Evolutionary conservation across 495 filamentous ascomycete species (phyloP).

Genomic region (Usnea hakonensis): DNA sequence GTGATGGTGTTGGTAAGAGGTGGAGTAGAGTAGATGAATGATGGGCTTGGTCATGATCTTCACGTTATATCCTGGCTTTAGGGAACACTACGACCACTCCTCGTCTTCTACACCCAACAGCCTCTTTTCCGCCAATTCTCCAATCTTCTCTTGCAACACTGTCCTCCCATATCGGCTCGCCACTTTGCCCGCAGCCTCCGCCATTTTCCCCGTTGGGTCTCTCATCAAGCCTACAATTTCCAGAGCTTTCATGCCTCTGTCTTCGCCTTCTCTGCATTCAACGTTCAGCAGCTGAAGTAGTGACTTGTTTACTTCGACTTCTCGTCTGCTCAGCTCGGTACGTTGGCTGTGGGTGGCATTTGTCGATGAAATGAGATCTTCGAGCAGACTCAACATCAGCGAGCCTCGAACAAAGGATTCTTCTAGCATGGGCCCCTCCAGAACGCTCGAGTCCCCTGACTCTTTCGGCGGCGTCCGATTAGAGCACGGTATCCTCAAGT

Average conservation of each 20-base stretch:
- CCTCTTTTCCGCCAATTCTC: constrained; percentile 61
- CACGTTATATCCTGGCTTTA: not conserved
- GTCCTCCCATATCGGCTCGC: constrained; percentile 68
- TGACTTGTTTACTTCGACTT: constrained; percentile 77
- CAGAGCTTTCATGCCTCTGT: constrained; percentile 85
- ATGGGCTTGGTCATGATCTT: no score
- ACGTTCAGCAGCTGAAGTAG: constrained; percentile 81
- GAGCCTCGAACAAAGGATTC: constrained; percentile 72
- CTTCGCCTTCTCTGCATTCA: constrained; percentile 88
- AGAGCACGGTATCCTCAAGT: constrained; percentile 76
- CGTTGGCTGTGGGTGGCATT: constrained; percentile 57
- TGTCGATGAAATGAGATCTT: constrained; percentile 51
- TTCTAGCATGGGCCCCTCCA: constrained; percentile 50
- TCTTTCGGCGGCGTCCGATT: constrained; percentile 29
- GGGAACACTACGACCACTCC: constrained; percentile 2
- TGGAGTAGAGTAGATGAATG: not conserved
- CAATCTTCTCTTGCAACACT: constrained; percentile 79
- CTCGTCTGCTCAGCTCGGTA: constrained; percentile 57
- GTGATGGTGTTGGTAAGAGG: not conserved
- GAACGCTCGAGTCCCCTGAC: constrained; percentile 25
- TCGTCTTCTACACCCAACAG: constrained; percentile 40
- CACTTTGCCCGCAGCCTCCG: constrained; percentile 77
- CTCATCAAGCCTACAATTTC: constrained; percentile 74
- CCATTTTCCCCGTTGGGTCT: constrained; percentile 72
- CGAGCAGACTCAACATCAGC: constrained; percentile 59